Evolutionary conservation across 2,329 filamentous ascomycete species (phyloP).

Genomic region (Dothistroma pini): DNA sequence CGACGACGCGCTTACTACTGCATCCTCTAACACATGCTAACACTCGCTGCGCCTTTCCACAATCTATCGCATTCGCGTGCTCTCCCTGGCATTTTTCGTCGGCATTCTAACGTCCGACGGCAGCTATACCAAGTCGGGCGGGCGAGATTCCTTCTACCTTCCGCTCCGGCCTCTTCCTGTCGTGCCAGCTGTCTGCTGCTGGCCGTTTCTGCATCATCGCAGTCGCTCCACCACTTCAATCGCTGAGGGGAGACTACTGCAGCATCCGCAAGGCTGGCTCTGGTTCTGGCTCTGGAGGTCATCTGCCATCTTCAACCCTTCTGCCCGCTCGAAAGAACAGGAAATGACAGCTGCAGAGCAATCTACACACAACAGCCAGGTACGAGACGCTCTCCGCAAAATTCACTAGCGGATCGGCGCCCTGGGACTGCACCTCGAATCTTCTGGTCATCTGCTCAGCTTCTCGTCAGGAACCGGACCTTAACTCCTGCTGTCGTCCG

Average conservation of each 20-base stretch:
- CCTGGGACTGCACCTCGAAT: conserved; percentile 8
- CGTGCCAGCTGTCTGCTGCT: not conserved
- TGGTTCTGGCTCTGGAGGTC: not conserved
- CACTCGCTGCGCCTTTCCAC: not conserved
- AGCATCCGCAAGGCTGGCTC: not conserved
- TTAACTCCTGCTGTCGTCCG: conserved; percentile 6
- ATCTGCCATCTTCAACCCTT: conserved; percentile 7
- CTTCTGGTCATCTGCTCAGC: conserved; percentile 14
- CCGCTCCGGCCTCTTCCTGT: not conserved
- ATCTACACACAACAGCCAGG: conserved; percentile 1
- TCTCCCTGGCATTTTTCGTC: not conserved
- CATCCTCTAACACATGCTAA: not conserved
- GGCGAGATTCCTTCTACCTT: not conserved
- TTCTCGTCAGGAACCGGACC: conserved; percentile 7
- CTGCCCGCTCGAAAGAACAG: not conserved
- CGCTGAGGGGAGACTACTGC: conserved; percentile 2
- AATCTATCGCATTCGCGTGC: not conserved
- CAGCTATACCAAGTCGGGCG: not conserved
- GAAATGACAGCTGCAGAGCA: not conserved
- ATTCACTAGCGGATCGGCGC: conserved; percentile 14
- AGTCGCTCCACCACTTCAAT: not conserved
- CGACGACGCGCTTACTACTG: not conserved
- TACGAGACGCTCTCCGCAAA: conserved; percentile 9
- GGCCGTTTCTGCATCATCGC: not conserved
- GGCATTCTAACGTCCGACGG: not conserved